Evolutionary conservation across 768 basidiomycete genomes (phyloP), one percentile per base, ranked within the genome.

Genomic region (Pulveroboletus sp.): DNA sequence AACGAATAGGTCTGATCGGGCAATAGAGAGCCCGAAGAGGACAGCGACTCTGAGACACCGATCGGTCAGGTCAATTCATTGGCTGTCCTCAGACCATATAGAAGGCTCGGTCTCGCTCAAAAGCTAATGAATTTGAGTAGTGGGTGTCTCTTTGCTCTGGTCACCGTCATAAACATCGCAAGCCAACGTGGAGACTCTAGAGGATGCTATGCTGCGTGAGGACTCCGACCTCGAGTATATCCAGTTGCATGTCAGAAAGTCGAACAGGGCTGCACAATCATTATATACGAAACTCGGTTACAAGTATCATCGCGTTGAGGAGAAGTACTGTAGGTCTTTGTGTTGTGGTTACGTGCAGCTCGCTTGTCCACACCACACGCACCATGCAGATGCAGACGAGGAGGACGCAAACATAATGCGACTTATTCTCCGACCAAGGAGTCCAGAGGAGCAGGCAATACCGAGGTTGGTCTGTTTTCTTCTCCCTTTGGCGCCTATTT

Each of bases 51-150:
- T n/a, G 30, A 42, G 14, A 40, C 13, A 0, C 51, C 35, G n/a
- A 47, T 69, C 1, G 65, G 67, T 15, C 46, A 66, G 39, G 50
- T 67, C 51, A 65, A 68, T 41, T 69, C 67, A 10, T 39, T 67
- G 18, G 54, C 63, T 18, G 55, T 67, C 18, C 61, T 63, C 27
- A 50, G 61, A 26, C 56, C 63, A 14, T 69, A 67, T 17, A 51
- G 66, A 50, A 61, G 66, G 47, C 59, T 59, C 17, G 66, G 66
- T 17, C 40, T 67, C 7, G 67, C 55, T 14, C 61, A 59, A 41
- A 56, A 44, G 43, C 30, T 67, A 24, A 69, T 67, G 66, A 43
- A 57, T 36, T 26, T 55, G 11, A 56, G 51, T n/a, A 61, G 66
- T 67, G 6, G 37, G 67, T 58, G 10, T 49, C 28, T 28, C 8